Conservation (phyloP, 768 basidiomycete genomes). For the Lactarius hengduanensis region DNA sequence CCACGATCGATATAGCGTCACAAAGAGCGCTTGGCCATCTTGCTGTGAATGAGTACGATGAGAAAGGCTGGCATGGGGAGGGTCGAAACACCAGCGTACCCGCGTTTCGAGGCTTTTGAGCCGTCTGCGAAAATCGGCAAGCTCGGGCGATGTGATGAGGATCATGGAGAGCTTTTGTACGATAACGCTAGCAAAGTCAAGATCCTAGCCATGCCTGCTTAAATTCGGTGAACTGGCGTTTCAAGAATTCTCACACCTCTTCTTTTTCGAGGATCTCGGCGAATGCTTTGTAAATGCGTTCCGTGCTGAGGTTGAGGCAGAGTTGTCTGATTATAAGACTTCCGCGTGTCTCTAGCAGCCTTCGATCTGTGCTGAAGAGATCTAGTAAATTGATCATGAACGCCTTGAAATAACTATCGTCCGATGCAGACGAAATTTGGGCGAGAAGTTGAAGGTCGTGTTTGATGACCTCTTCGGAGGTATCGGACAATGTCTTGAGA, state of each 20-base stretch:
- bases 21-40: slow-evolving; percentile 96
- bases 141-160: slow-evolving; percentile 91
- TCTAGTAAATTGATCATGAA: slow-evolving; percentile 96
- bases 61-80: background rate
- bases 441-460: slow-evolving; percentile 94
- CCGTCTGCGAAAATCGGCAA: slow-evolving; percentile 91
- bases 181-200: slow-evolving; percentile 97
- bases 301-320: slow-evolving; percentile 91
- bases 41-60: slow-evolving; percentile 45
- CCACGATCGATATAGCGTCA: slow-evolving; percentile 94
- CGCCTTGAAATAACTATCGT: slow-evolving; percentile 91
- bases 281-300: slow-evolving; percentile 92
- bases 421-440: slow-evolving; percentile 94
- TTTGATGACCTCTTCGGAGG: slow-evolving; percentile 97
- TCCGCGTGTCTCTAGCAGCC: slow-evolving; percentile 86
- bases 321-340: slow-evolving; percentile 95
- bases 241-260: slow-evolving; percentile 53
- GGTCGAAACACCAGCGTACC: slow-evolving; percentile 44
- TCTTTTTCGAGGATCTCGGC: slow-evolving; percentile 98
- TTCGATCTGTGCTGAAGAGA: slow-evolving; percentile 91
- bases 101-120: slow-evolving; percentile 92
- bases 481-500: slow-evolving; percentile 93
- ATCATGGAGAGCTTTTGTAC: slow-evolving; percentile 98
- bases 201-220: slow-evolving; percentile 54
- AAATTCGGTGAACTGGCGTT: background rate